phyloP scores from a whole-genome alignment of 768 basidiomycete species.

The Termitomyces sp. region DNA sequence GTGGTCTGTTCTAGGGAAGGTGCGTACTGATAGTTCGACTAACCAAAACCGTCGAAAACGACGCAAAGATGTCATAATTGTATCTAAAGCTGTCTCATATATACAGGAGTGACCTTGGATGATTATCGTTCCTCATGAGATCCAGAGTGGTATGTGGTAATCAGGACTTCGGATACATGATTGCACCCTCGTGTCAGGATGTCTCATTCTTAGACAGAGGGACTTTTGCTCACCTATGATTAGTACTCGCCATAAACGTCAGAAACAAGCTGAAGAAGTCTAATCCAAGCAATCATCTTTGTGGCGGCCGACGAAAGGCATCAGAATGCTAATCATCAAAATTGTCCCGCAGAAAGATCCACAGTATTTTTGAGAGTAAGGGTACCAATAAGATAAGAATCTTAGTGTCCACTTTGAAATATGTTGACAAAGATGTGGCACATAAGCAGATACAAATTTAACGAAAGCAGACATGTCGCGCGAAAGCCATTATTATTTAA shows the following conservation, averaged over 20 bases:
- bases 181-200: neutral
- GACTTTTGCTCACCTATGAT: neutral
- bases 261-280: neutral
- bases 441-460: neutral
- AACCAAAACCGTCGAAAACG: neutral
- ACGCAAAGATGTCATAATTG: neutral
- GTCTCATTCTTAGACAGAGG: neutral
- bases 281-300: neutral
- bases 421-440: neutral
- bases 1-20: neutral
- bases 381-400: neutral
- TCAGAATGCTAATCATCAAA: neutral
- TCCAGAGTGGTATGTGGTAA: neutral
- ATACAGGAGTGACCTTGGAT: neutral
- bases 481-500: neutral
- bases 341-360: neutral
- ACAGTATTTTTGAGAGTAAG: neutral
- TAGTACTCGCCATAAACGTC: neutral
- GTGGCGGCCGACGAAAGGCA: neutral
- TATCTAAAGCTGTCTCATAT: neutral
- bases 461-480: neutral
- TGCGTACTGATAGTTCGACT: neutral
- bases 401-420: conserved; percentile 5
- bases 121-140: neutral
- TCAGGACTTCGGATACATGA: neutral